Evolutionary conservation across 306 rosid species (phyloP).

Genomic region (Rosa chinensis): DNA sequence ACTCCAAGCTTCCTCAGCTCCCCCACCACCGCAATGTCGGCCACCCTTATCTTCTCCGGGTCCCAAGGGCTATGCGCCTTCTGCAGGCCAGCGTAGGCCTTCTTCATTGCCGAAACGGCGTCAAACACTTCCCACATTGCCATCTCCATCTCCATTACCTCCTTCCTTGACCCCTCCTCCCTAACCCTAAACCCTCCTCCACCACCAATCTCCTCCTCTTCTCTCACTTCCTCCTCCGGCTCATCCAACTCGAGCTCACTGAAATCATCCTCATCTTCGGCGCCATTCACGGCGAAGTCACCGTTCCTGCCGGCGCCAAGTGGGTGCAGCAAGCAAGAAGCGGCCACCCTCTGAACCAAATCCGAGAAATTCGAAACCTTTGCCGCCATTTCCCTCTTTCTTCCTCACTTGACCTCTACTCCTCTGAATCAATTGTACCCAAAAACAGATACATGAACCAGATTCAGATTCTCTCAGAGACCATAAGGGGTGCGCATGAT

Average conservation of each 20-base stretch:
- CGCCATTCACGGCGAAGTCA: constrained; percentile 14
- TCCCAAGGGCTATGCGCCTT: constrained; percentile 96
- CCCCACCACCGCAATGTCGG: constrained; percentile 80
- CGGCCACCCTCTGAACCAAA: constrained; percentile 90
- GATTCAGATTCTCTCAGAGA: constrained; percentile 11
- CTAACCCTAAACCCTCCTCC: constrained; percentile 26
- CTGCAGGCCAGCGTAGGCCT: constrained; percentile 68
- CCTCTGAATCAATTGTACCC: constrained; percentile 25
- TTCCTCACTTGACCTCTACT: constrained; percentile 26
- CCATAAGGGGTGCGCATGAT: neutral
- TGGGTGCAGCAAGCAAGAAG: constrained; percentile 90
- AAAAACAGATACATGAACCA: constrained; percentile 2
- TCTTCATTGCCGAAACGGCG: constrained; percentile 76
- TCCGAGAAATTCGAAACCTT: constrained; percentile 84
- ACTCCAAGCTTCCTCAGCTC: constrained; percentile 76
- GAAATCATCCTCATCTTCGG: constrained; percentile 29
- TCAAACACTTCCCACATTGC: constrained; percentile 77
- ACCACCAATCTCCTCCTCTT: constrained; percentile 19
- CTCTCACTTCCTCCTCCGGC: constrained; percentile 11
- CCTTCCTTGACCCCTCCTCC: constrained; percentile 38
- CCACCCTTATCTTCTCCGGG: constrained; percentile 72
- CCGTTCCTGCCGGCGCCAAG: constrained; percentile 47
- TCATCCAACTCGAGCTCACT: constrained; percentile 32
- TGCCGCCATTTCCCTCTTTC: constrained; percentile 58
- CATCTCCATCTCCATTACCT: constrained; percentile 61